Percentiles rank a stretch among this genome's conserved stretches.
phyloP scores from a whole-genome alignment of 495 filamentous ascomycete genomes.

The Aspergillus homomorphus region DNA sequence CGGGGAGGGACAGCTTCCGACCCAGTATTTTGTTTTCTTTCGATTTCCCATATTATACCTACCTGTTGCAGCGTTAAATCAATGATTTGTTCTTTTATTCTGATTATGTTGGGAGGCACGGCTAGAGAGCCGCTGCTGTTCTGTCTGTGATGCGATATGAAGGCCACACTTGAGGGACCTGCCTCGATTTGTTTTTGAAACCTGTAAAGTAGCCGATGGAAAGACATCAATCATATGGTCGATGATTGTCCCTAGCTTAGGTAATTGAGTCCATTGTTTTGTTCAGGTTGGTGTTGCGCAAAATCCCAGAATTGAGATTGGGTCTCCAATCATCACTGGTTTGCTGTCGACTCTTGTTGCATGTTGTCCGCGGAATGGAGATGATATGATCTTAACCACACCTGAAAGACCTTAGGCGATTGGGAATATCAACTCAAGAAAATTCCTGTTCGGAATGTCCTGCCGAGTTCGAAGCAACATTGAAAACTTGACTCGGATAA shows the following conservation, averaged over 20 bases:
- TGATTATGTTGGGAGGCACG: background rate
- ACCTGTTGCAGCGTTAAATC: slow-evolving; percentile 16
- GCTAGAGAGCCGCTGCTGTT: background rate
- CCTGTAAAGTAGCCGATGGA: slow-evolving; percentile 3
- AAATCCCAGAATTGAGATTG: background rate
- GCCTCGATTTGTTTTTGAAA: background rate
- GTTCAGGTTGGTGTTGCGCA: background rate
- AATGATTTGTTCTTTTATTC: slow-evolving; percentile 11
- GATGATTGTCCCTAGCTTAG: background rate
- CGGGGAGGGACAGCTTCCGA: background rate
- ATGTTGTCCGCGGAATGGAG: background rate
- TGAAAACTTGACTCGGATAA: too few relatives aligned
- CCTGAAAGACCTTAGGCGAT: too few relatives aligned
- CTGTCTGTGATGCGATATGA: background rate
- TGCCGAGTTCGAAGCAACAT: background rate
- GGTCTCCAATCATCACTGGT: too few relatives aligned
- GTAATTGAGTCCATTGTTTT: background rate
- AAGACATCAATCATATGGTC: background rate
- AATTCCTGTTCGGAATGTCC: background rate
- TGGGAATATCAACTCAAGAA: too few relatives aligned
- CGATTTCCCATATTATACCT: slow-evolving; percentile 12
- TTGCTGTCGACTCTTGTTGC: too few relatives aligned
- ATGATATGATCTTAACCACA: background rate
- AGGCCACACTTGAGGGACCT: background rate
- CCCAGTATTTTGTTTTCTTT: background rate